These are phyloP conservation scores for Leptodermis oblonga DNA, from an alignment of 257 asterid species.

Conservation along the genomic window DNA sequence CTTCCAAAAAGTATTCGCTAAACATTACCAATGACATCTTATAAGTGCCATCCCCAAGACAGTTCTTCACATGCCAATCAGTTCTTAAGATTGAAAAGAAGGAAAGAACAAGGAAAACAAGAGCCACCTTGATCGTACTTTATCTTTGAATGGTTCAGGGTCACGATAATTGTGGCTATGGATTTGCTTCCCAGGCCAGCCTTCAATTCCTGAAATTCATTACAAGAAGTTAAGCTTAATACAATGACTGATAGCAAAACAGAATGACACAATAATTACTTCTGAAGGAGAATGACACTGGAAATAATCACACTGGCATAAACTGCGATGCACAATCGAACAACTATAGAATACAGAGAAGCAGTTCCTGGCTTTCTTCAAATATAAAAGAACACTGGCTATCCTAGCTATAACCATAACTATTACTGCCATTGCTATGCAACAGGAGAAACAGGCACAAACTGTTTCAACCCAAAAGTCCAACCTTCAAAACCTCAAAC, in stretches of 20 bases:
- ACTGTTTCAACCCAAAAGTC: background rate
- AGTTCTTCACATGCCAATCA: background rate
- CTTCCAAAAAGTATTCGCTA: background rate
- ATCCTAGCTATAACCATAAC: no score
- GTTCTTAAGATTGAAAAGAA: background rate
- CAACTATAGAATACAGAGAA: background rate
- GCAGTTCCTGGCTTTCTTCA: background rate
- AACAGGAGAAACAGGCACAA: background rate
- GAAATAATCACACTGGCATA: background rate
- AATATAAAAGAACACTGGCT: background rate
- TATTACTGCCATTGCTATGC: background rate
- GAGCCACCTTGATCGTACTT: constrained; percentile 54
- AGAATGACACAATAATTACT: background rate
- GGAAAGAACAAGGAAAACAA: constrained; percentile 6
- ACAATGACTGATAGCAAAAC: background rate
- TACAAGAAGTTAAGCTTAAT: background rate
- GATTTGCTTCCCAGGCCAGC: constrained; percentile 92
- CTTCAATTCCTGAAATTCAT: constrained; percentile 56
- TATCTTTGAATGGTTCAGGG: constrained; percentile 73
- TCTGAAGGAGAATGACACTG: background rate
- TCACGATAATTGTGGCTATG: constrained; percentile 95
- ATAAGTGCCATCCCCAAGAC: background rate
- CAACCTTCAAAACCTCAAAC: background rate
- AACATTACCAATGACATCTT: background rate
- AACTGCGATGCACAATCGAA: background rate